Conservation (phyloP, 2,329 filamentous ascomycete species). For the Sordariomycetes sp. region DNA sequence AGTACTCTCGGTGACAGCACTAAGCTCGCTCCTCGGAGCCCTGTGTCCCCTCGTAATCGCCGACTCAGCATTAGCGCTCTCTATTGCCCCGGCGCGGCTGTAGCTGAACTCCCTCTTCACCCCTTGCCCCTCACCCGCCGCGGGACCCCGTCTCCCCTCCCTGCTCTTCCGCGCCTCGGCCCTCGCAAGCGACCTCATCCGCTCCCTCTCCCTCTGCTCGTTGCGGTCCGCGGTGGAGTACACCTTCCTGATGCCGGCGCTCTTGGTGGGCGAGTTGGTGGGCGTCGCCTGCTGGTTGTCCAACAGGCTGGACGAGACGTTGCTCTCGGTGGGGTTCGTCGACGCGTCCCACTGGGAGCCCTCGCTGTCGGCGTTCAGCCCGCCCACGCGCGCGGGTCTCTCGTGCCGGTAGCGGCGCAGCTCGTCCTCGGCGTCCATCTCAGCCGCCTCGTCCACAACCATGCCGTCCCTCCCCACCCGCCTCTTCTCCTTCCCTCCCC, state of each 20-base stretch:
- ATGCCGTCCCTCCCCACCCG: conserved; percentile 42
- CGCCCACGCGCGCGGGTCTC: conserved; percentile 74
- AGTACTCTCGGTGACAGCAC: conserved; percentile 15
- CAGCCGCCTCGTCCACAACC: conserved; percentile 49
- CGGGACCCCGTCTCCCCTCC: background rate
- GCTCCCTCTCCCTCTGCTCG: conserved; percentile 25
- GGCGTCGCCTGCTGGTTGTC: conserved; percentile 42
- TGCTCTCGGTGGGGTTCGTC: conserved; percentile 52
- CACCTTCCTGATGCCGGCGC: conserved; percentile 42
- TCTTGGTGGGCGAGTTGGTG: conserved; percentile 34
- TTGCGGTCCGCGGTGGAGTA: conserved; percentile 46
- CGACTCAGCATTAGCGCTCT: conserved; percentile 16
- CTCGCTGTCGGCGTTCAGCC: conserved; percentile 73
- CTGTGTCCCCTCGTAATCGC: conserved; percentile 13
- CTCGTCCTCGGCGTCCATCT: conserved; percentile 51
- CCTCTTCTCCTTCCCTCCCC: conserved; percentile 14
- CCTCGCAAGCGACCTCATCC: conserved; percentile 40
- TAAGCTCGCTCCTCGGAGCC: conserved; percentile 12
- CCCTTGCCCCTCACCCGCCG: background rate
- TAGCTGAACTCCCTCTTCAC: conserved; percentile 36
- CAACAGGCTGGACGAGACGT: conserved; percentile 47
- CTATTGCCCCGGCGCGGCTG: conserved; percentile 24
- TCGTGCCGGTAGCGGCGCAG: conserved; percentile 78
- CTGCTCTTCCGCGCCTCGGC: conserved; percentile 23
- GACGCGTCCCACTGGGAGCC: conserved; percentile 67